These are phyloP conservation scores for Jatropha multifida DNA, from an alignment of 441 rosid species.

Conservation along the genomic window DNA sequence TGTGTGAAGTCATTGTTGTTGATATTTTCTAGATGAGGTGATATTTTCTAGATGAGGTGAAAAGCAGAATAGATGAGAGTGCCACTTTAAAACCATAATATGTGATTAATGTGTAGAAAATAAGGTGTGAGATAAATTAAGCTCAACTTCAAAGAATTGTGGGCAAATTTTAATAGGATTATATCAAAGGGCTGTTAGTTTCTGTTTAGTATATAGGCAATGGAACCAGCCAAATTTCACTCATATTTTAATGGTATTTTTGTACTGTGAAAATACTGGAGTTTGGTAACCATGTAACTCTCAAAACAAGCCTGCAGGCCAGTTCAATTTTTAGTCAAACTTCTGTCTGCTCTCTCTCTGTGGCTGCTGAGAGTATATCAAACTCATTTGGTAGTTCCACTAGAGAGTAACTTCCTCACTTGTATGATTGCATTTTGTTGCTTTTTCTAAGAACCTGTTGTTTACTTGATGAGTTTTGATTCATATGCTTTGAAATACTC, in stretches of 20 bases:
- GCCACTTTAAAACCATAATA: neutral
- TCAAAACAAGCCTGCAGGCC: neutral
- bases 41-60: neutral
- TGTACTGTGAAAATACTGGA: neutral
- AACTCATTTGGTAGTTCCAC: neutral
- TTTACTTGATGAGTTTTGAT: neutral
- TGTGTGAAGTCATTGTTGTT: neutral
- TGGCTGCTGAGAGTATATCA: neutral
- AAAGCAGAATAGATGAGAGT: neutral
- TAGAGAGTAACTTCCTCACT: neutral
- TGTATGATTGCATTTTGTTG: neutral
- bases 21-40: neutral
- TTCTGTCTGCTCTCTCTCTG: neutral
- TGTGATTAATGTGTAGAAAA: neutral
- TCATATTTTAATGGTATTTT: neutral
- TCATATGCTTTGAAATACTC: neutral
- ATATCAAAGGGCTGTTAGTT: neutral
- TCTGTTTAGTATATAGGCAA: neutral
- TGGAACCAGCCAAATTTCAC: neutral
- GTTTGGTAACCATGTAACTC: neutral
- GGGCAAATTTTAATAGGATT: neutral
- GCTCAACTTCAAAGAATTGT: neutral
- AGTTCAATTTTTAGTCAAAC: neutral
- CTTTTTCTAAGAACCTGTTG: neutral
- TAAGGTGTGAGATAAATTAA: neutral